These are phyloP conservation scores for Termitomyces sp. DNA, from an alignment of 768 basidiomycete genomes.

Conservation along the genomic window DNA sequence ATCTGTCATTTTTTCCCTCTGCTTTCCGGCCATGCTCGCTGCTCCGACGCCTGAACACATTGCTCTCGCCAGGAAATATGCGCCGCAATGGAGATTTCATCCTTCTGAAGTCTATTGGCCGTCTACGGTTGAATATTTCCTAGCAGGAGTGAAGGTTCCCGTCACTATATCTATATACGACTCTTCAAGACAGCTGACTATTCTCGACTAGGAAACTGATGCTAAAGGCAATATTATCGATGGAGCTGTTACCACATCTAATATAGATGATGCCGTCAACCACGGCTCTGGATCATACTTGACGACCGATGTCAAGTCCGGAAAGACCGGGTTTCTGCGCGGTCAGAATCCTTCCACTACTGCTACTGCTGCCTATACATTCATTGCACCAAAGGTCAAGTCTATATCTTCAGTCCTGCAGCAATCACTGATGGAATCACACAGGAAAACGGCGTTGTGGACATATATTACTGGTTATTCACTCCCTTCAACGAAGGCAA, in stretches of 20 bases:
- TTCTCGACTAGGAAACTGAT: slow-evolving; percentile 11
- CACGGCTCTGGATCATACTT: slow-evolving; percentile 14
- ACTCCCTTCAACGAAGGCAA: slow-evolving; percentile 19
- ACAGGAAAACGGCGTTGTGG: slow-evolving; percentile 17
- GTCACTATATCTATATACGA: background rate
- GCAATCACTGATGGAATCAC: background rate
- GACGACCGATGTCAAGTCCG: slow-evolving; percentile 12
- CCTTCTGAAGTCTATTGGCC: slow-evolving; percentile 17
- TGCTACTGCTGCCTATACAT: slow-evolving; percentile 13
- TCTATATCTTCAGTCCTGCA: background rate
- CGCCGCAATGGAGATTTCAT: slow-evolving; percentile 18
- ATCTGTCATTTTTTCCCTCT: slow-evolving; percentile 9
- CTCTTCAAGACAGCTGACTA: background rate
- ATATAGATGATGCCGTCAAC: slow-evolving; percentile 9
- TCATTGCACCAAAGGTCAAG: slow-evolving; percentile 17
- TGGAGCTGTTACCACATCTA: slow-evolving; percentile 6
- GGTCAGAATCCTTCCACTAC: slow-evolving; percentile 18
- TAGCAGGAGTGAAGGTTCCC: slow-evolving; percentile 15
- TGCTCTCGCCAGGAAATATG: slow-evolving; percentile 17
- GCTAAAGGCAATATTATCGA: slow-evolving; percentile 13
- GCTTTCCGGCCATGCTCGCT: slow-evolving; percentile 1
- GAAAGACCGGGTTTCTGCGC: slow-evolving; percentile 15
- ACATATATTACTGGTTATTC: slow-evolving; percentile 19
- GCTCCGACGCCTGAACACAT: slow-evolving; percentile 15
- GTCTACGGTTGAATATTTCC: slow-evolving; percentile 16